Base-by-base conservation (phyloP, 352 stramenopile species). In the Phytophthora hibernalis region DNA sequence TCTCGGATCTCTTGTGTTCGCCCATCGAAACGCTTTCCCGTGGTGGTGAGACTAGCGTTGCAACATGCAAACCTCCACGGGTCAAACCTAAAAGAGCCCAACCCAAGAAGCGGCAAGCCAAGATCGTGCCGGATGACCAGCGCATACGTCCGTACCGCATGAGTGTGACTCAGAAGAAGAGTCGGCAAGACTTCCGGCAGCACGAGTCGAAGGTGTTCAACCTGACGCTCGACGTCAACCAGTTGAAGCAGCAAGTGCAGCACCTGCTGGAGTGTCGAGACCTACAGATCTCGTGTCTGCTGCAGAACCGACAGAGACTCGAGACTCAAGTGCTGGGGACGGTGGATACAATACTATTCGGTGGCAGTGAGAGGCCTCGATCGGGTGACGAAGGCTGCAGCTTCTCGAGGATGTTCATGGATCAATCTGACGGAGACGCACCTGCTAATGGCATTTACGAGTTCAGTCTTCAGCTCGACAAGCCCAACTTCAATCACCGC, bases 361-460 rank as follows among this genome's bases (percentile, higher is more conserved):
- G 65, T 30, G 60, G 65, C 6, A 60, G 28, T 31, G 52, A 54
- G 5, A 31, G 54, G 6, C 49, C 51, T n/a, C 57, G 65, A 1
- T 68, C 65, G 3, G 60, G 28, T 1, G 65, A 72, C 26, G 65
- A 72, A 64, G 65, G 65, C 21, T 72, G 65, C 58, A 72, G 58
- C 38, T 72, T 72, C 30, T 72, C 65, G 44, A 50, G 47, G 20
- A 72, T 72, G 65, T 72, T 72, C 58, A 72, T 72, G 65, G 58
- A 59, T 2, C 51, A 72, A 20, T 68, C 65, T 6, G 65, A 68
- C 52, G 57, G 58, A 24, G 30, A 44, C 1, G 9, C 65, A 3
- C 58, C 65, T 2, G 5, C 65, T 16, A 67, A 62, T 16, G 65
- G 65, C 0, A 20, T 72, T 51, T 72, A 68, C 65, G 65, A 72